These are phyloP conservation scores for Sarocladium strictum DNA, from an alignment of 2,329 filamentous ascomycete genomes.

Conservation along the genomic window DNA sequence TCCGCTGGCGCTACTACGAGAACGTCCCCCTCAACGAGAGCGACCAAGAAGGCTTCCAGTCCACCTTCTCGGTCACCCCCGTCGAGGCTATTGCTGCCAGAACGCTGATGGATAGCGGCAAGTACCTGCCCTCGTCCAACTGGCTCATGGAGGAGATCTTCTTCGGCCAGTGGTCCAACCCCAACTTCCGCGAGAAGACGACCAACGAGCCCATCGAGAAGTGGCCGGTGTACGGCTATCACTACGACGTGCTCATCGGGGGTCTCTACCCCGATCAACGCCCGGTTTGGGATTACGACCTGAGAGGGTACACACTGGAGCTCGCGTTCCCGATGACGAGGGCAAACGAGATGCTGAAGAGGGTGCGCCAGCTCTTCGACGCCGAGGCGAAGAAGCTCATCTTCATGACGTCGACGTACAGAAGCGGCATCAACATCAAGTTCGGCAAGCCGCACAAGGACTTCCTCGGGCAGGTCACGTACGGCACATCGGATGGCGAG, in stretches of 20 bases:
- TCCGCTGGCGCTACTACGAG: conserved; percentile 48
- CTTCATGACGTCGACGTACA: conserved; percentile 44
- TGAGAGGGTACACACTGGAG: conserved; percentile 43
- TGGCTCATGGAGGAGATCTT: conserved; percentile 43
- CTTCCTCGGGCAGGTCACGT: conserved; percentile 42
- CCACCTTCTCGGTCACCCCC: conserved; percentile 43
- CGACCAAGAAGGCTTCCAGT: conserved; percentile 43
- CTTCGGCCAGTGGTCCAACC: conserved; percentile 41
- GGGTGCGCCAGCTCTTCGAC: conserved; percentile 42
- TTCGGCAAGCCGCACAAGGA: conserved; percentile 44
- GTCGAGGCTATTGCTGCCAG: conserved; percentile 35
- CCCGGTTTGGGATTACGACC: conserved; percentile 43
- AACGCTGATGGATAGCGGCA: conserved; percentile 39
- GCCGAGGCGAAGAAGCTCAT: conserved; percentile 35
- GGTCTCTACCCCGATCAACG: conserved; percentile 42
- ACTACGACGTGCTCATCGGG: conserved; percentile 48
- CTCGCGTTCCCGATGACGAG: conserved; percentile 44
- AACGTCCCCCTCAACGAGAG: conserved; percentile 32
- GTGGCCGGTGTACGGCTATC: conserved; percentile 48
- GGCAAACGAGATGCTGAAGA: conserved; percentile 42
- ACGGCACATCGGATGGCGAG: conserved; percentile 38
- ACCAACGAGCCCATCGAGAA: conserved; percentile 34
- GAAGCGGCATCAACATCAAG: conserved; percentile 47
- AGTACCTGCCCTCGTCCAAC: conserved; percentile 40
- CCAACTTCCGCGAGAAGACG: conserved; percentile 46